phyloP scores from a whole-genome alignment of 768 basidiomycete genomes.

The Lanmaoa pseudosensibilis region DNA sequence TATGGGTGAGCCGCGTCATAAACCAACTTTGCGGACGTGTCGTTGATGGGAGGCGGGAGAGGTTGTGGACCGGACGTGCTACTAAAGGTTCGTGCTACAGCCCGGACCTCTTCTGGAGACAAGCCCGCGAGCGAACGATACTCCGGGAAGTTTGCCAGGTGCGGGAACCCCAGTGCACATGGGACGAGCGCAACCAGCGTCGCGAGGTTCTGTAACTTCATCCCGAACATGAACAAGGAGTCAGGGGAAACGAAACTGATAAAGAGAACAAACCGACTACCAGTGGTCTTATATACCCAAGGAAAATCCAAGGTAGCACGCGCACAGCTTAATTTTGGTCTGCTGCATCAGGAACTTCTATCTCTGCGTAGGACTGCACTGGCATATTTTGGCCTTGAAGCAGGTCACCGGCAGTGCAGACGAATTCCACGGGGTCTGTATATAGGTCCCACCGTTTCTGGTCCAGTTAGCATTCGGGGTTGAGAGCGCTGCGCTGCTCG shows the following conservation, averaged over 20 bases:
- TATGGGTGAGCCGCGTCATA: slow-evolving; percentile 21
- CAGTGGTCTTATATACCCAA: slow-evolving; percentile 1
- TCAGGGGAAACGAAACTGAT: background rate
- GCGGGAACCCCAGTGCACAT: slow-evolving; percentile 9
- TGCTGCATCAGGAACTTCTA: no score
- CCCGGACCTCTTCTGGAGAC: slow-evolving; percentile 16
- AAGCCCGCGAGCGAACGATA: slow-evolving; percentile 25
- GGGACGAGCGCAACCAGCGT: slow-evolving; percentile 6
- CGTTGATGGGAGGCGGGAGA: slow-evolving; percentile 22
- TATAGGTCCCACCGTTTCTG: no score
- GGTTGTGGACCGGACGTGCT: slow-evolving; percentile 26
- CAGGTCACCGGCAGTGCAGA: background rate
- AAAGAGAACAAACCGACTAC: background rate
- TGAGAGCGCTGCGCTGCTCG: background rate
- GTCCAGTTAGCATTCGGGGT: background rate
- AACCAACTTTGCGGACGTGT: slow-evolving; percentile 26
- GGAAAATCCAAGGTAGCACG: background rate
- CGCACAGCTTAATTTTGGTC: background rate
- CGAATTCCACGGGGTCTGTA: background rate
- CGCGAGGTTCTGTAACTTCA: slow-evolving; percentile 10
- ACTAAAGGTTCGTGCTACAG: slow-evolving; percentile 12
- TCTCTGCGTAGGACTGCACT: background rate
- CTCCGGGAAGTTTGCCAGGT: slow-evolving; percentile 17
- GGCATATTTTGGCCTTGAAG: background rate
- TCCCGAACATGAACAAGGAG: background rate